Conservation (phyloP, 352 stramenopile species). For the Phytophthora niederhauseri region DNA sequence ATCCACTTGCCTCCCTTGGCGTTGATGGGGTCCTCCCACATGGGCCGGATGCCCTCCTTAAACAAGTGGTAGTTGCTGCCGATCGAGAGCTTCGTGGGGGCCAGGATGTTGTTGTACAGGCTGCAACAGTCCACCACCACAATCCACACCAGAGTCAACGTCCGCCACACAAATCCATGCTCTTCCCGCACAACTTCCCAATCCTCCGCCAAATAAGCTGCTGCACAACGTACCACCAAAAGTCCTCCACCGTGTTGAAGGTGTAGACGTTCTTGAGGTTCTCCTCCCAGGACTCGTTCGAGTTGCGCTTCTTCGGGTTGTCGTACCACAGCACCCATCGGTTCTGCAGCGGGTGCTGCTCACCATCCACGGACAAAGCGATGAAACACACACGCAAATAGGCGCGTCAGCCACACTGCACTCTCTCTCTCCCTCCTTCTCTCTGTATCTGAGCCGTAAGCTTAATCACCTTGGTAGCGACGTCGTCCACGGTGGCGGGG, state of each 20-base stretch:
- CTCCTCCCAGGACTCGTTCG: slow-evolving; percentile 88
- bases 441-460: background rate
- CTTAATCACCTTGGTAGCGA: slow-evolving; percentile 63
- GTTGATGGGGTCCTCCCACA: slow-evolving; percentile 98
- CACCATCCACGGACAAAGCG: slow-evolving; percentile 5
- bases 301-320: slow-evolving; percentile 90
- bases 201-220: background rate
- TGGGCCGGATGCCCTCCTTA: slow-evolving; percentile 95
- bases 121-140: slow-evolving; percentile 28
- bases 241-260: slow-evolving; percentile 97
- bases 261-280: slow-evolving; percentile 94
- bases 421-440: background rate
- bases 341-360: slow-evolving; percentile 86
- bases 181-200: background rate
- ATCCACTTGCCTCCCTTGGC: slow-evolving; percentile 97
- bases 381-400: slow-evolving; percentile 15
- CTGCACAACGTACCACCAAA: slow-evolving; percentile 90
- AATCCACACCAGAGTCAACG: slow-evolving; percentile 9
- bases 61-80: slow-evolving; percentile 99
- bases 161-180: background rate
- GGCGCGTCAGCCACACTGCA: slow-evolving; percentile 17
- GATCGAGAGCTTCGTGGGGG: slow-evolving; percentile 86
- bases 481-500: slow-evolving; percentile 45
- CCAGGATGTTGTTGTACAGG: slow-evolving; percentile 96
- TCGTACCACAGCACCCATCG: slow-evolving; percentile 92